phyloP scores from a whole-genome alignment of 2,329 filamentous ascomycete species.

The Reticulascus tulasneorum region DNA sequence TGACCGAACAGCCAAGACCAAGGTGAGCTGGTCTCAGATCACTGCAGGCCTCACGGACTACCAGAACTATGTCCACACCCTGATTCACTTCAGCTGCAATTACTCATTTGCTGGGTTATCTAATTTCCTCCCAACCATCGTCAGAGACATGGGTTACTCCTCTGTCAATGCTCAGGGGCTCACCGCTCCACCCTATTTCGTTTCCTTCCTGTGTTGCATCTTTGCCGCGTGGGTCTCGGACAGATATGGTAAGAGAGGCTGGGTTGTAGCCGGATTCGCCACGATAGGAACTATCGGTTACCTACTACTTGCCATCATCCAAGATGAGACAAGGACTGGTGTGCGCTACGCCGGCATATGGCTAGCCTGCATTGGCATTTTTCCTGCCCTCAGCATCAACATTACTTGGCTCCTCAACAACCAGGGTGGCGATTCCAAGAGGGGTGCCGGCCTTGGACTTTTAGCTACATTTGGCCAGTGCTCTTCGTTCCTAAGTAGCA shows the following conservation, averaged over 20 bases:
- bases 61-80: constrained; percentile 29
- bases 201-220: constrained; percentile 30
- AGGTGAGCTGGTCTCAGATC: constrained; percentile 25
- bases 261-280: constrained; percentile 24
- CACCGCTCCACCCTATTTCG: constrained; percentile 35
- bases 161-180: constrained; percentile 35
- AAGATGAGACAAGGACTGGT: constrained; percentile 17
- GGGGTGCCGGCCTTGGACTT: constrained; percentile 20
- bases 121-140: constrained; percentile 37
- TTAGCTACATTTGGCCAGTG: constrained; percentile 23
- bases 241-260: constrained; percentile 27
- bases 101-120: constrained; percentile 33
- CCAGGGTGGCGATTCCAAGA: constrained; percentile 23
- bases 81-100: constrained; percentile 35
- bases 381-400: constrained; percentile 24
- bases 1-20: constrained; percentile 14
- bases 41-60: constrained; percentile 29
- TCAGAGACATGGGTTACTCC: constrained; percentile 34
- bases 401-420: constrained; percentile 28
- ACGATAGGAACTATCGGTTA: constrained; percentile 27
- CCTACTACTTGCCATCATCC: constrained; percentile 17
- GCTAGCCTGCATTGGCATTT: constrained; percentile 29
- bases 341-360: constrained; percentile 32
- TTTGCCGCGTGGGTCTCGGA: constrained; percentile 28
- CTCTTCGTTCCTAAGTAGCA: constrained; percentile 23